A percentile compares a stretch with the other conserved stretches of the same genome.
phyloP scores from a whole-genome alignment of 257 asterid genomes.

The Salvia hispanica region DNA sequence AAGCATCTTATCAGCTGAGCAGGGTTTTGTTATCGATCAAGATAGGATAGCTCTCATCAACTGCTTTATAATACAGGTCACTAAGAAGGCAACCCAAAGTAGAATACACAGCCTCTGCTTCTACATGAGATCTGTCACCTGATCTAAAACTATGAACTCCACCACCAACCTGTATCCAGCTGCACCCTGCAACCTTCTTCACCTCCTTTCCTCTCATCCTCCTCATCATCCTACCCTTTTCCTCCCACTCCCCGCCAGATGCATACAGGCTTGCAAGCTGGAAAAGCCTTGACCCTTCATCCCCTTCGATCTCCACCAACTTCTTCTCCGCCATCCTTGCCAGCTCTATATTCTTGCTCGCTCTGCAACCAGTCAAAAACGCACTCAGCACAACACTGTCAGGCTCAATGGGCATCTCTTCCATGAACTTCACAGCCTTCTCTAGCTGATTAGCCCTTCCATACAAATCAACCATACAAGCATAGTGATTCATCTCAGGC shows the following conservation, averaged over 20 bases:
- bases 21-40: not conserved
- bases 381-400: conserved; percentile 69
- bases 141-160: conserved; percentile 65
- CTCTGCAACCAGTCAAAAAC: conserved; percentile 76
- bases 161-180: conserved; percentile 68
- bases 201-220: conserved; percentile 74
- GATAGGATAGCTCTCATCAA: conserved; percentile 23
- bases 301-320: conserved; percentile 58
- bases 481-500: conserved; percentile 83
- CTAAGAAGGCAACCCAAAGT: conserved; percentile 49
- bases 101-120: conserved; percentile 54
- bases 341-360: conserved; percentile 56
- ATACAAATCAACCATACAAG: conserved; percentile 93
- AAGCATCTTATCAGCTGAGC: no score
- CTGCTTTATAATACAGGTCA: conserved; percentile 41
- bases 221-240: conserved; percentile 84
- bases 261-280: conserved; percentile 89
- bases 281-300: conserved; percentile 64
- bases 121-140: conserved; percentile 61
- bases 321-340: conserved; percentile 67
- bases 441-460: conserved; percentile 79
- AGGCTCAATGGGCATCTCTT: conserved; percentile 59
- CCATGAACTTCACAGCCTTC: conserved; percentile 66
- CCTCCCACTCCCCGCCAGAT: conserved; percentile 76
- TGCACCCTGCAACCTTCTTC: conserved; percentile 78